phyloP scores from a whole-genome alignment of 805 yeast species.

The Cyberlindnera euphorbiiphila region DNA sequence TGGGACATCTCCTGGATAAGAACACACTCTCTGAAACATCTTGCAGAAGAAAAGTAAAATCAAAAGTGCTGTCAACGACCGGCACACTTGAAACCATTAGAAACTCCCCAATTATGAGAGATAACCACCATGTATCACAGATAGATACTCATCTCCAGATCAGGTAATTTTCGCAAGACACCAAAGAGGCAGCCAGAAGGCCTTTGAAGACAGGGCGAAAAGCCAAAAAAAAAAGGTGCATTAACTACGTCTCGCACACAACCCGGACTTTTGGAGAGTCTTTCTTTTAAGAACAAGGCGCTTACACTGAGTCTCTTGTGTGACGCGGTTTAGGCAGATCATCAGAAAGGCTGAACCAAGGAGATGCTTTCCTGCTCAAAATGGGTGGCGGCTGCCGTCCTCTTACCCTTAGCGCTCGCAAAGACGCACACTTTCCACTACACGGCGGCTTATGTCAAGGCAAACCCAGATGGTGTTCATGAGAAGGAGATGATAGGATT shows the following conservation, averaged over 20 bases:
- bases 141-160: neutral
- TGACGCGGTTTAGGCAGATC: neutral
- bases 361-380: neutral
- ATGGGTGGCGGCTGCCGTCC: conserved; percentile 2
- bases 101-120: no score
- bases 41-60: no score
- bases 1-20: no score
- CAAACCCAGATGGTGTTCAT: conserved; percentile 62
- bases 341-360: neutral
- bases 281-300: conserved; percentile 1
- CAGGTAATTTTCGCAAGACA: conserved; percentile 1
- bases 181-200: neutral
- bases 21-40: no score
- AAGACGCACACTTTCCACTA: conserved; percentile 54
- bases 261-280: no score
- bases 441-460: conserved; percentile 55
- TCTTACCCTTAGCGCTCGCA: conserved; percentile 14
- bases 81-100: no score
- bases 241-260: no score
- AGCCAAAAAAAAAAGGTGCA: conserved; percentile 1
- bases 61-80: no score
- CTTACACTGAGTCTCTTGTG: neutral
- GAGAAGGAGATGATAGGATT: conserved; percentile 60
- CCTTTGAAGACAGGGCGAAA: no score
- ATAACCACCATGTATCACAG: no score